phyloP scores from a whole-genome alignment of 768 basidiomycete species.

The Cubamyces lactineus region DNA sequence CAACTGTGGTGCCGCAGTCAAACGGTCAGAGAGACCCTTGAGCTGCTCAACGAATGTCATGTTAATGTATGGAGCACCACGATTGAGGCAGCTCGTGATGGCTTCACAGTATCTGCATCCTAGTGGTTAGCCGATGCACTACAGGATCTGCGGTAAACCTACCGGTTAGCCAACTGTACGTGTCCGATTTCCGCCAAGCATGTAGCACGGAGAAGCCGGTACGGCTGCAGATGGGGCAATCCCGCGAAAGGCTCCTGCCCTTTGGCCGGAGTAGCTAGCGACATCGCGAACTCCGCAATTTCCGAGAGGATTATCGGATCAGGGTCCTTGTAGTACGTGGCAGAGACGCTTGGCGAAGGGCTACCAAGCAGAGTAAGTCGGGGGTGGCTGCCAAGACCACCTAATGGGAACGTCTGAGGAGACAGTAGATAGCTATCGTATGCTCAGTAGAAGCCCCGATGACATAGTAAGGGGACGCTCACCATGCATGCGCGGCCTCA shows the following conservation, averaged over 20 bases:
- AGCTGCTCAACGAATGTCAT: conserved; percentile 70
- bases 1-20: conserved; percentile 68
- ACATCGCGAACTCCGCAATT: conserved; percentile 88
- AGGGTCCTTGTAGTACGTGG: conserved; percentile 61
- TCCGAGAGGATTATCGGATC: conserved; percentile 88
- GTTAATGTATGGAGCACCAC: conserved; percentile 69
- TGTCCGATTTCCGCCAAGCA: conserved; percentile 83
- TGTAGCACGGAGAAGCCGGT: conserved; percentile 78
- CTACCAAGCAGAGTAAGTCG: conserved; percentile 78
- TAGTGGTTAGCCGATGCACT: background rate
- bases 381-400: conserved; percentile 67
- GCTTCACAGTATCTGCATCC: conserved; percentile 89
- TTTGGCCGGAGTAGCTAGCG: conserved; percentile 70
- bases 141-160: conserved; percentile 11
- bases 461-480: conserved; percentile 33
- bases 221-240: conserved; percentile 84
- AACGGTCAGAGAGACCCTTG: conserved; percentile 76
- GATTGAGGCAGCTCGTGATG: conserved; percentile 66
- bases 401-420: conserved; percentile 74
- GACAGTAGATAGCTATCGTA: conserved; percentile 79
- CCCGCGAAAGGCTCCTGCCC: conserved; percentile 87
- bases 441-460: background rate
- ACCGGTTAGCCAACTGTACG: conserved; percentile 77
- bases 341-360: conserved; percentile 45
- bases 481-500: conserved; percentile 95